Evolutionary conservation across 768 basidiomycete genomes (phyloP).

Genomic region (Russula virescens): DNA sequence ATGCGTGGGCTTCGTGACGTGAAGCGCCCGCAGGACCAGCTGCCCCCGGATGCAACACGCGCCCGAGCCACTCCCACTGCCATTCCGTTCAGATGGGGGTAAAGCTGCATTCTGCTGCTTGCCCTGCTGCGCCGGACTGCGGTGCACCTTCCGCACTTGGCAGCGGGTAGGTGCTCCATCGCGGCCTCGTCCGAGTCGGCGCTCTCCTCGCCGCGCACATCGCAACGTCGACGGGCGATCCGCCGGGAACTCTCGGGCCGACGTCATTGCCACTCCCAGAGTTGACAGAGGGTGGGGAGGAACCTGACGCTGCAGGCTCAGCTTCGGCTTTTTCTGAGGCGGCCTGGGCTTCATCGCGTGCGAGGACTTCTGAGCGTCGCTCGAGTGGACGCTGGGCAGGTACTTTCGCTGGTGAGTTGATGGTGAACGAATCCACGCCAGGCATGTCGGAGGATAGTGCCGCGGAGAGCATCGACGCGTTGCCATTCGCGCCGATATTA

Average conservation of each 20-base stretch:
- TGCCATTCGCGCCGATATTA: not conserved
- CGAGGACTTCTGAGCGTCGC: conserved; percentile 22
- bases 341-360: conserved; percentile 12
- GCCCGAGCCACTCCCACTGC: not conserved
- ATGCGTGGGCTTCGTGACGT: too few relatives aligned
- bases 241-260: not conserved
- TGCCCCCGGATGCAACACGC: conserved; percentile 8
- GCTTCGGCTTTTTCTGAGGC: too few relatives aligned
- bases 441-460: conserved; percentile 14
- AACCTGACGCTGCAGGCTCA: not conserved
- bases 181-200: not conserved
- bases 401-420: not conserved
- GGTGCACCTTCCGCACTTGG: too few relatives aligned
- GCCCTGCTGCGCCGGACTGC: too few relatives aligned
- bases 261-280: not conserved
- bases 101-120: not conserved
- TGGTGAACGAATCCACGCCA: conserved; percentile 9
- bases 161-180: too few relatives aligned
- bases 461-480: conserved; percentile 21
- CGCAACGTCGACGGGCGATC: conserved; percentile 1
- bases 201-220: conserved; percentile 8
- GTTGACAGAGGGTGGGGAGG: not conserved
- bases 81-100: not conserved
- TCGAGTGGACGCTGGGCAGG: not conserved
- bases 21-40: too few relatives aligned